A percentile compares a stretch with the other conserved stretches of the same genome.
These are phyloP conservation scores for Scenedesmus sp. DNA, from an alignment of 163 green algal genomes.

Conservation along the genomic window DNA sequence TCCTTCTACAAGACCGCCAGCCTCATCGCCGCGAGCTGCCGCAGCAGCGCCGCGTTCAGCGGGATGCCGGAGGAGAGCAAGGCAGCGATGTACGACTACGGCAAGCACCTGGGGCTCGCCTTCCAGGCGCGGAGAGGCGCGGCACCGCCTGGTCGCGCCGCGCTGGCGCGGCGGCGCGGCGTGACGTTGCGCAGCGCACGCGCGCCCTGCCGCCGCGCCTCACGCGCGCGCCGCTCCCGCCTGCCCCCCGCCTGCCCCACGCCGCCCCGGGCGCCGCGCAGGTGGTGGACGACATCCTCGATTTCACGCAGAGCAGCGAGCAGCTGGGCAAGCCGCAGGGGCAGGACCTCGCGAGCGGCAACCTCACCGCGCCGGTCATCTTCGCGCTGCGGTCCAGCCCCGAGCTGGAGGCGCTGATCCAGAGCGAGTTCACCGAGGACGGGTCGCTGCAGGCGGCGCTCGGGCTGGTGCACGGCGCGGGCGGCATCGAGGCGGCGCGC, in stretches of 20 bases:
- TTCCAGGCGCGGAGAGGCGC: conserved; percentile 80
- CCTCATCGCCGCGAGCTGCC: conserved; percentile 94
- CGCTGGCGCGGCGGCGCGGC: too few species aligned
- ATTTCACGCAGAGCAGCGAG: conserved; percentile 97
- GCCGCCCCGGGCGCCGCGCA: conserved; percentile 56
- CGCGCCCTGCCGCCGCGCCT: too few species aligned
- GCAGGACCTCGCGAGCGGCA: conserved; percentile 95
- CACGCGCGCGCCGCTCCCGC: too few species aligned
- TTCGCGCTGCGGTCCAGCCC: conserved; percentile 82
- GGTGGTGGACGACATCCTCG: conserved; percentile 98
- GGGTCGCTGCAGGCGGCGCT: conserved; percentile 83
- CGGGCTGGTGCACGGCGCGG: conserved; percentile 75
- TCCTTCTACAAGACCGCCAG: conserved; percentile 98
- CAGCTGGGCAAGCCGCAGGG: conserved; percentile 96
- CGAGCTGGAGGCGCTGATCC: conserved; percentile 70
- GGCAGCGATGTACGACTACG: conserved; percentile 96
- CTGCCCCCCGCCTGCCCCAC: conserved; percentile 52
- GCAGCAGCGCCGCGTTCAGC: conserved; percentile 91
- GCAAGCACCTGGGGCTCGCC: conserved; percentile 94
- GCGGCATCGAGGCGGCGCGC: conserved; percentile 76
- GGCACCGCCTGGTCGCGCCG: too few species aligned
- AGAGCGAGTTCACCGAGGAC: conserved; percentile 88
- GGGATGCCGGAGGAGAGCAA: conserved; percentile 76
- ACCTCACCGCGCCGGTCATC: conserved; percentile 95
- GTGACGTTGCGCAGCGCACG: too few species aligned